Percentiles rank a stretch among this genome's conserved stretches.
These are phyloP conservation scores for Tephrocybe sp. DNA, from an alignment of 768 basidiomycete genomes.

Conservation along the genomic window DNA sequence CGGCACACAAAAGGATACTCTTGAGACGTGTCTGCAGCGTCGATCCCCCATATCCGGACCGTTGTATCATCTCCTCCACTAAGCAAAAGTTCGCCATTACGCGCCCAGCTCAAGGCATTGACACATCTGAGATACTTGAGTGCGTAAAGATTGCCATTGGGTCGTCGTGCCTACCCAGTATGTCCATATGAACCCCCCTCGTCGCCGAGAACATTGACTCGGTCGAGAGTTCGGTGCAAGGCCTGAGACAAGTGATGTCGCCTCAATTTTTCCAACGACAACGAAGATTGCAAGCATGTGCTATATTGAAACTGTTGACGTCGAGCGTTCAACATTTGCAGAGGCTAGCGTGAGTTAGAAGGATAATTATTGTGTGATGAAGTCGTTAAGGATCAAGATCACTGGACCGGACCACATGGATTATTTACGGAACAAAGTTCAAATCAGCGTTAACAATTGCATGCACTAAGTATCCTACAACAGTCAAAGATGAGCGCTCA, in stretches of 20 bases:
- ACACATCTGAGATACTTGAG: constrained; percentile 51
- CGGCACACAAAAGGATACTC: constrained; percentile 67
- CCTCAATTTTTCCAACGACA: constrained; percentile 24
- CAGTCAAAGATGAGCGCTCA: neutral
- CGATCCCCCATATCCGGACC: constrained; percentile 77
- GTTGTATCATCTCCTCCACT: constrained; percentile 76
- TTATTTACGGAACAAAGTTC: too few species aligned
- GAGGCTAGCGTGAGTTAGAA: too few species aligned
- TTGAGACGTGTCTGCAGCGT: constrained; percentile 35
- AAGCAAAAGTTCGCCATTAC: constrained; percentile 59
- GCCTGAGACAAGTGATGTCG: constrained; percentile 22
- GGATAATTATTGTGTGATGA: neutral
- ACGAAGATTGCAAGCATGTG: constrained; percentile 17
- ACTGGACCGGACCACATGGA: too few species aligned
- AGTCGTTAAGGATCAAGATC: neutral
- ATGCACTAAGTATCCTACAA: constrained; percentile 1
- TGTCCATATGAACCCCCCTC: constrained; percentile 49
- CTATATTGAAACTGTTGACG: neutral
- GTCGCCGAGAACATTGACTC: constrained; percentile 72
- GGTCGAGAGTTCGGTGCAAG: constrained; percentile 42
- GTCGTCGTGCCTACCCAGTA: constrained; percentile 48
- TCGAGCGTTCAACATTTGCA: neutral
- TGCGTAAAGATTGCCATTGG: neutral
- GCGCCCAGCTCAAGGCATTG: constrained; percentile 75
- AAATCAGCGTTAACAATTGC: too few species aligned